Conservation (phyloP, 2,329 filamentous ascomycete species). For the Sporothrix pallida region DNA sequence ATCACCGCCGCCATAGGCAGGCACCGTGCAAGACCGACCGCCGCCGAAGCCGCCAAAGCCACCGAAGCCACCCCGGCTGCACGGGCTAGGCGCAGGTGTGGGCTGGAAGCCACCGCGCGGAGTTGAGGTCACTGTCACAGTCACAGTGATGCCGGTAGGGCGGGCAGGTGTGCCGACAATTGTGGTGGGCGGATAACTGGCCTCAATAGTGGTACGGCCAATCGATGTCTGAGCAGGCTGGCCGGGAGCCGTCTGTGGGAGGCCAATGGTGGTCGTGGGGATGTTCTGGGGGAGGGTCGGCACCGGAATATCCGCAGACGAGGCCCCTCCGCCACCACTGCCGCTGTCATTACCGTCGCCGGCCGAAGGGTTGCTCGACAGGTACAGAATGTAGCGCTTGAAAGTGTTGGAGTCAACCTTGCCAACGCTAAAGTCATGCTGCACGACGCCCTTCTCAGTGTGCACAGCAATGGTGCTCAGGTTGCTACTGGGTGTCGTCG, state of each 20-base stretch:
- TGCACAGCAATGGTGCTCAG: conserved; percentile 39
- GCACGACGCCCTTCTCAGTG: conserved; percentile 38
- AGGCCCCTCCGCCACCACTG: background rate
- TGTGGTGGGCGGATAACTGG: conserved; percentile 29
- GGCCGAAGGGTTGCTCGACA: conserved; percentile 26
- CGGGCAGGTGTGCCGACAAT: conserved; percentile 23
- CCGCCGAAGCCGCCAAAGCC: conserved; percentile 27
- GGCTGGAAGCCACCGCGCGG: conserved; percentile 17
- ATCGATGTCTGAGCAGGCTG: conserved; percentile 8
- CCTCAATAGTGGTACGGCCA: conserved; percentile 10
- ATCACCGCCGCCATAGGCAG: conserved; percentile 24
- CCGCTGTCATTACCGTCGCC: background rate
- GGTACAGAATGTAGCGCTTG: conserved; percentile 32
- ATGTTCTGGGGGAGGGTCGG: conserved; percentile 24
- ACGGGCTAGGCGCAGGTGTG: conserved; percentile 10
- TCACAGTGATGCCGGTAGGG: conserved; percentile 27
- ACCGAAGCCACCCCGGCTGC: conserved; percentile 18
- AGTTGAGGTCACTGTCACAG: conserved; percentile 29
- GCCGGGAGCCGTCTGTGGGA: background rate
- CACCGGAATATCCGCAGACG: background rate
- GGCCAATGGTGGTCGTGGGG: conserved; percentile 31
- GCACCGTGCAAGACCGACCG: conserved; percentile 23
- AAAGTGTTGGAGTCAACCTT: conserved; percentile 35
- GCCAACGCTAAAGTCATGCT: conserved; percentile 33
- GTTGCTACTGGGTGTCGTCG: conserved; percentile 40